A percentile compares a stretch with the other conserved stretches of the same genome.
Evolutionary conservation across 345 rosid genomes (phyloP).

Genomic region (Aegle marmelos): DNA sequence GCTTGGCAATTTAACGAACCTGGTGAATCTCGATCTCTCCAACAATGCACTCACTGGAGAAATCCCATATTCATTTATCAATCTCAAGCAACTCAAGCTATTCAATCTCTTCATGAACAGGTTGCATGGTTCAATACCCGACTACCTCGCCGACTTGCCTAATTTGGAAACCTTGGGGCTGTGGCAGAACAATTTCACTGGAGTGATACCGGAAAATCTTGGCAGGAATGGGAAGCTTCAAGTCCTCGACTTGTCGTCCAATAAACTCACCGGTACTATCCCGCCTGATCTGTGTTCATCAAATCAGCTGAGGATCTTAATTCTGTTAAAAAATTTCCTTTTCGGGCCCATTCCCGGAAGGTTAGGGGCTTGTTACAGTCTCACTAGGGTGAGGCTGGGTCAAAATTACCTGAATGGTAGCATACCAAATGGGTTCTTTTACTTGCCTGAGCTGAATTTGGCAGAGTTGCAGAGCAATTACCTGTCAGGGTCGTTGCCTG

Average conservation of each 20-base stretch:
- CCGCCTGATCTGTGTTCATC: slow-evolving; percentile 46
- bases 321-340: slow-evolving; percentile 55
- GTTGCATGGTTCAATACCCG: slow-evolving; percentile 63
- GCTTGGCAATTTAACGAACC: slow-evolving; percentile 50
- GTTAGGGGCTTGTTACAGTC: slow-evolving; percentile 49
- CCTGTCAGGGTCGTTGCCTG: slow-evolving; percentile 43
- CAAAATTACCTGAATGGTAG: slow-evolving; percentile 64
- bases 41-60: slow-evolving; percentile 53
- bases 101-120: slow-evolving; percentile 58
- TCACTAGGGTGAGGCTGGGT: slow-evolving; percentile 55
- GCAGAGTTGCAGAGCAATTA: slow-evolving; percentile 65
- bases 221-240: slow-evolving; percentile 52
- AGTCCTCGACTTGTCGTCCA: slow-evolving; percentile 59
- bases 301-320: slow-evolving; percentile 40
- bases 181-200: slow-evolving; percentile 72
- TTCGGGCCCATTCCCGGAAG: slow-evolving; percentile 61
- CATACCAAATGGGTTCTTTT: slow-evolving; percentile 54
- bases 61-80: slow-evolving; percentile 45
- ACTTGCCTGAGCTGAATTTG: slow-evolving; percentile 56
- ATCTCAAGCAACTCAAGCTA: slow-evolving; percentile 44
- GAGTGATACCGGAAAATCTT: slow-evolving; percentile 52
- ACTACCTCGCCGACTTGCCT: slow-evolving; percentile 45
- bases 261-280: slow-evolving; percentile 67
- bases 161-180: slow-evolving; percentile 45
- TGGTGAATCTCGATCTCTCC: slow-evolving; percentile 61